Base-by-base conservation (phyloP, 495 filamentous ascomycete species). In the Penicillium ucsense region DNA sequence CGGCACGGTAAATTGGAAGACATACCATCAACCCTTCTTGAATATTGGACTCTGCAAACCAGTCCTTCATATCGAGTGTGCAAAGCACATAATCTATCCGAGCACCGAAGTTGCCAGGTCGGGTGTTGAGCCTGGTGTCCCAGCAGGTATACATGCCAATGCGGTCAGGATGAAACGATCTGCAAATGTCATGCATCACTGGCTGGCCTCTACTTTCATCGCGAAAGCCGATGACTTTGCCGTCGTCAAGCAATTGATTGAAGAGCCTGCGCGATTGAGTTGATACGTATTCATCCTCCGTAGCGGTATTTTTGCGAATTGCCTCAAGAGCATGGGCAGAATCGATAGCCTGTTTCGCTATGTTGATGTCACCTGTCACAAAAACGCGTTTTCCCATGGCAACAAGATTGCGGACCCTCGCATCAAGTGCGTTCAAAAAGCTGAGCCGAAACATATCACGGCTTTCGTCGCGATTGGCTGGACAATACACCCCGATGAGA, bases 121-220 rank as follows among this genome's bases (percentile, higher is more conserved):
- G 76, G 20, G 85, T 83, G 63, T 94, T 94, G 54, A 86, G 84
- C 59, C 81, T 83, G 46, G 85, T 83, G 48, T 94, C 86, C 89
- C 89, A 90, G 61, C 90, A 95, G 5, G 92, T 98, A 64, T 87
- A 97, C 92, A 98, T 98, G 39, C 90, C 89, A 47, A 71, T 72
- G 5, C 92, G 79, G 32, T 66, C 67, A 3, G 86, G 84, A 61
- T 95, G 86, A 56, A 90, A 92, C 30, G 79, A 80, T 47, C 92
- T 75, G 61, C 87, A 91, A 41, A 94, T 78, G 72, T 98, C 92
- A 75, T 83, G 83, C 49, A 98, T 70, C 6, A 89, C 77, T 3
- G 89, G 81, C 33, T 78, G 50, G 54, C 91, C 86, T 49, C 88
- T 78, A 3, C 79, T 83, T 49, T 79, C 72, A 45, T 94, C 88